Base-by-base conservation (phyloP, 148 eudicot genomes). In the Limonium bicolor region DNA sequence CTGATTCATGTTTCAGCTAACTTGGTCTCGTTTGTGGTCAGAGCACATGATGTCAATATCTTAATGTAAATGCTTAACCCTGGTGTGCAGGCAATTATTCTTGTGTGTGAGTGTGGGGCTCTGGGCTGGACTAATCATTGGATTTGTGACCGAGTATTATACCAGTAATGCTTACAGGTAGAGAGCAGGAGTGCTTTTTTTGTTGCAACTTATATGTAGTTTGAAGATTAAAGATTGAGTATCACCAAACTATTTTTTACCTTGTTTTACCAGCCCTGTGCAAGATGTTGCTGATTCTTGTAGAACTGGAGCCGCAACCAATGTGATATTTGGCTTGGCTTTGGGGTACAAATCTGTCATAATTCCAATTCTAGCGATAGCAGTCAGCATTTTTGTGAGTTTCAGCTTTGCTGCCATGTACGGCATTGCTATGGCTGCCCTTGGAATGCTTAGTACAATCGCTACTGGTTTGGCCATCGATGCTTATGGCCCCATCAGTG, bases 151-250 rank as follows among this genome's bases (percentile, higher is more conserved):
- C 0, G 95, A 85, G 53, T 85, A 85, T 57, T 85, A 66, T 39
- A 85, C 95, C 25, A 85, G 95, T 71, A 85, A 85, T 58, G 95
- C 95, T 38, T 85, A 85, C 71, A 80, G 90, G 95, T 77, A 61
- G 31, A 26, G 2, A n/a, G n/a, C n/a, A n/a, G n/a, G n/a, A n/a
- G n/a, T n/a, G n/a, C n/a, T n/a, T n/a, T n/a, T n/a, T n/a, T n/a
- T n/a, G n/a, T n/a, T n/a, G n/a, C n/a, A n/a, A n/a, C n/a, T n/a
- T n/a, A n/a, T n/a, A n/a, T n/a, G n/a, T n/a, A n/a, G n/a, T n/a
- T n/a, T n/a, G n/a, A n/a, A n/a, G n/a, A n/a, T n/a, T n/a, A n/a
- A n/a, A n/a, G n/a, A n/a, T n/a, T n/a, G n/a, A n/a, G n/a, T n/a
- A n/a, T n/a, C n/a, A n/a, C n/a, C n/a, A n/a, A n/a, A n/a, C n/a